Conservation (phyloP, 371 early-diverging fungal genomes). For the Mortierella sp. region DNA sequence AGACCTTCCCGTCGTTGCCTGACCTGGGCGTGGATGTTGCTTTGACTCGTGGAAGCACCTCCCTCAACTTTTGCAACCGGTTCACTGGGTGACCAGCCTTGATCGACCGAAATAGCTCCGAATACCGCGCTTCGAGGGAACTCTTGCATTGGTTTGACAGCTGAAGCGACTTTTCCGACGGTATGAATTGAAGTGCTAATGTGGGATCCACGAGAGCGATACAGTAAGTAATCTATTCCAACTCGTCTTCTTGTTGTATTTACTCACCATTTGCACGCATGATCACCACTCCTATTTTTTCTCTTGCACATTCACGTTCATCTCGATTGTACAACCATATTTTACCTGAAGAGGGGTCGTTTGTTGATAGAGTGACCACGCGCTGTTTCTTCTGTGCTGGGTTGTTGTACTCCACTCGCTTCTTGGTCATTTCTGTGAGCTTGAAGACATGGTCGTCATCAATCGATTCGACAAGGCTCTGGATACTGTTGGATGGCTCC, state of each 20-base stretch:
- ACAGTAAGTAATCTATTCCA: not conserved
- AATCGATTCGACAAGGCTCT: conserved; percentile 56
- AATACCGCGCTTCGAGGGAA: conserved; percentile 38
- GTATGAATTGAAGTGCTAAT: conserved; percentile 30
- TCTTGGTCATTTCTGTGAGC: conserved; percentile 57
- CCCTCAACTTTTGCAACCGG: conserved; percentile 34
- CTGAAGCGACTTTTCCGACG: conserved; percentile 49
- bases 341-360: conserved; percentile 32
- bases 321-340: not conserved
- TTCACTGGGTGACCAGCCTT: conserved; percentile 40
- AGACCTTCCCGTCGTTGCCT: conserved; percentile 22
- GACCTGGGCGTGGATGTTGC: conserved; percentile 20
- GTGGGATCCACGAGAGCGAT: not conserved
- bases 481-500: conserved; percentile 49
- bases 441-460: conserved; percentile 54
- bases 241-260: not conserved
- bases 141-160: conserved; percentile 45
- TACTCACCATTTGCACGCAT: not conserved
- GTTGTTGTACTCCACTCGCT: conserved; percentile 53
- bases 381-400: conserved; percentile 50
- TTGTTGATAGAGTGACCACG: conserved; percentile 36
- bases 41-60: conserved; percentile 37
- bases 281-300: not conserved
- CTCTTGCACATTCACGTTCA: not conserved
- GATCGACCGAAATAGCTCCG: conserved; percentile 43